Evolutionary conservation across 23 red algal genomes (phyloP).

Genomic region (Agarophyton chilense): DNA sequence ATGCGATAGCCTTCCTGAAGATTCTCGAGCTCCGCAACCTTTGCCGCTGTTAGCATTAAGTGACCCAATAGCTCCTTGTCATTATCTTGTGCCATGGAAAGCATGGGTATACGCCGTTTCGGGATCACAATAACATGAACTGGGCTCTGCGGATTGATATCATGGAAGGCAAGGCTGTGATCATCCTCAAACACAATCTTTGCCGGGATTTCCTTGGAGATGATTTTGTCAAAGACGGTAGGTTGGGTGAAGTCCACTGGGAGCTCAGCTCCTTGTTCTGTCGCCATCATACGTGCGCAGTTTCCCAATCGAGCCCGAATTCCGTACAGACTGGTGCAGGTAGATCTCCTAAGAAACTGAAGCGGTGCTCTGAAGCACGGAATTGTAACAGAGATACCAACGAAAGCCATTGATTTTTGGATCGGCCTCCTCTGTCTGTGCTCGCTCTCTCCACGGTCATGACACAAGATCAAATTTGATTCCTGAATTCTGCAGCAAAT

Average conservation of each 20-base stretch:
- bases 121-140: slow-evolving; percentile 87
- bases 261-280: slow-evolving; percentile 21
- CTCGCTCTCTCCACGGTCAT: too few relatives aligned
- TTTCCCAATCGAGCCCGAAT: not conserved
- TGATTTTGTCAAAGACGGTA: slow-evolving; percentile 84
- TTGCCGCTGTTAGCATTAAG: slow-evolving; percentile 78
- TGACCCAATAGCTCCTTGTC: slow-evolving; percentile 83
- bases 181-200: slow-evolving; percentile 95
- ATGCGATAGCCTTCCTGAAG: slow-evolving; percentile 75
- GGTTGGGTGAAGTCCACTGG: slow-evolving; percentile 46
- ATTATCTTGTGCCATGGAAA: slow-evolving; percentile 49
- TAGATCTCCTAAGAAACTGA: not conserved
- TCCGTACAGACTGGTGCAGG: not conserved
- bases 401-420: slow-evolving; percentile 32
- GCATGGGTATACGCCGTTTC: slow-evolving; percentile 75
- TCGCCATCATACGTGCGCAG: slow-evolving; percentile 26
- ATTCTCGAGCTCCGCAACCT: slow-evolving; percentile 74
- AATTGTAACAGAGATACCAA: not conserved
- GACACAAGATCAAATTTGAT: too few relatives aligned
- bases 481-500: too few relatives aligned
- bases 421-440: too few relatives aligned
- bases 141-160: slow-evolving; percentile 91
- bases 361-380: not conserved
- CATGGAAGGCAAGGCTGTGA: slow-evolving; percentile 79
- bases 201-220: slow-evolving; percentile 89